Evolutionary conservation across 2,329 filamentous ascomycete species (phyloP).

Genomic region (Endocalyx cinctus): DNA sequence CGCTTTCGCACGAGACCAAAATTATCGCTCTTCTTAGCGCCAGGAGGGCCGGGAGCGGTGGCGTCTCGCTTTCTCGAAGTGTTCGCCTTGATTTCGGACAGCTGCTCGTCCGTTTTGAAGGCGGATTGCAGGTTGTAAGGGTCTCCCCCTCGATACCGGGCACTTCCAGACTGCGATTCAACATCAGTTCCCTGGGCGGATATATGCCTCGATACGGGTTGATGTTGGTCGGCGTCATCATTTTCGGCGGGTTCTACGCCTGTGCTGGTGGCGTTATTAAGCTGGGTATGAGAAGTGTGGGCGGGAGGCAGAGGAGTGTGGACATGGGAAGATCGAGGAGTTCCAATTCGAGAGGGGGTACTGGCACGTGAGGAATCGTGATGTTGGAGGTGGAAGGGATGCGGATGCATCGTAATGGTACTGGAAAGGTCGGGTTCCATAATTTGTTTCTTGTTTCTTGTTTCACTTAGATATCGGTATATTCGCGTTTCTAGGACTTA

Average conservation of each 20-base stretch:
- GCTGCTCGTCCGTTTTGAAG: conserved; percentile 73
- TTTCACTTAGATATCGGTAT: too few species aligned
- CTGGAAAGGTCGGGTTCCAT: conserved; percentile 40
- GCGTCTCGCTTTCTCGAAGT: conserved; percentile 68
- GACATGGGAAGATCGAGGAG: conserved; percentile 18
- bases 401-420: conserved; percentile 40
- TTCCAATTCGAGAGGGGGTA: conserved; percentile 17
- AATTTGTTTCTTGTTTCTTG: too few species aligned
- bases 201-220: conserved; percentile 39
- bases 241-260: conserved; percentile 38
- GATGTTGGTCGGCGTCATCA: conserved; percentile 28
- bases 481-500: too few species aligned
- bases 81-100: conserved; percentile 75
- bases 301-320: conserved; percentile 14
- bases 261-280: conserved; percentile 38
- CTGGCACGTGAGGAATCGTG: conserved; percentile 16
- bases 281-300: conserved; percentile 3
- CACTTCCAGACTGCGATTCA: conserved; percentile 32
- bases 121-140: conserved; percentile 74
- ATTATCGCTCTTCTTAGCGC: too few species aligned
- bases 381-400: conserved; percentile 37
- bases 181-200: conserved; percentile 36
- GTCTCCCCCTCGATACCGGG: conserved; percentile 58
- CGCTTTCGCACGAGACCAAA: conserved; percentile 14
- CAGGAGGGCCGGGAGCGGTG: conserved; percentile 15